Evolutionary conservation across 2,329 filamentous ascomycete species (phyloP).

Genomic region (Cladobotryum protrusum): DNA sequence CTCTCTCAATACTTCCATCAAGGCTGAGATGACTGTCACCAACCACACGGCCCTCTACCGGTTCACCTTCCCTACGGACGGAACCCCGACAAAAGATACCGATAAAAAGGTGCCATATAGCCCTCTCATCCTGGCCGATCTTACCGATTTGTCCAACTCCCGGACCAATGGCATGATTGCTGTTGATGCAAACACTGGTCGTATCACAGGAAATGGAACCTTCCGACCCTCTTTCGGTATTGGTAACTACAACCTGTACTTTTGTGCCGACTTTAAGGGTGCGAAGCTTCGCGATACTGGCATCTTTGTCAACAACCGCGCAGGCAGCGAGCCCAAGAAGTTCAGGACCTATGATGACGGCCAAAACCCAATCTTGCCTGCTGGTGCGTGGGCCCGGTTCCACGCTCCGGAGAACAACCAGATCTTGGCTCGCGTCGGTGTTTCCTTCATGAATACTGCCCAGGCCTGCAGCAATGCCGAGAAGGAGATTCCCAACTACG

Average conservation of each 20-base stretch:
- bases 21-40: conserved; percentile 57
- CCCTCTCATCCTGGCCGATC: conserved; percentile 54
- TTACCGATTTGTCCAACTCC: conserved; percentile 46
- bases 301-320: conserved; percentile 50
- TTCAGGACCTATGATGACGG: conserved; percentile 28
- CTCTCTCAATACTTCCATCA: conserved; percentile 48
- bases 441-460: conserved; percentile 63
- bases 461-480: conserved; percentile 67
- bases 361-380: conserved; percentile 21
- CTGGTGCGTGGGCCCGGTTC: conserved; percentile 60
- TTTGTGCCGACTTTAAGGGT: conserved; percentile 55
- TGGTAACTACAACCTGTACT: conserved; percentile 50
- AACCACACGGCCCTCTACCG: conserved; percentile 55
- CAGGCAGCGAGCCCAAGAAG: conserved; percentile 37
- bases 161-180: conserved; percentile 17
- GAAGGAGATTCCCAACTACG: conserved; percentile 59
- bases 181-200: conserved; percentile 38
- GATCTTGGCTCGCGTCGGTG: conserved; percentile 60
- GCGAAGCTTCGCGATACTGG: conserved; percentile 49
- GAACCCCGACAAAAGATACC: conserved; percentile 13
- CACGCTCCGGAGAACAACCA: conserved; percentile 32
- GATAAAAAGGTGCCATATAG: conserved; percentile 13
- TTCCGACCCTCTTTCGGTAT: conserved; percentile 57
- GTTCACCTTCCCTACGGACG: conserved; percentile 47
- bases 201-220: conserved; percentile 52